These are phyloP conservation scores for Blastobotrys elegans DNA, from an alignment of 1,139 yeast species.

Conservation along the genomic window DNA sequence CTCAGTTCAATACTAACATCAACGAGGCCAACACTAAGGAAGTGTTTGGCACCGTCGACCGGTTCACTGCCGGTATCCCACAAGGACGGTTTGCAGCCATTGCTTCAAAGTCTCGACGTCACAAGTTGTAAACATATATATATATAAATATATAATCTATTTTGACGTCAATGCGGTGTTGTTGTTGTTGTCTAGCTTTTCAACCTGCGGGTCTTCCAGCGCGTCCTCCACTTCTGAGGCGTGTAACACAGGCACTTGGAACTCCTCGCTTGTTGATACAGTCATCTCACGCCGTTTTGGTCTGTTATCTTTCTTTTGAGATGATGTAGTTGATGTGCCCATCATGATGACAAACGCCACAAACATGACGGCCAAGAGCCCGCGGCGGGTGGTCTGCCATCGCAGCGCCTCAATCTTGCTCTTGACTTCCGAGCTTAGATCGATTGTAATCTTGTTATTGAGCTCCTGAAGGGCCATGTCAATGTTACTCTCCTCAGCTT, in stretches of 20 bases:
- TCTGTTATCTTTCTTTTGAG: constrained; percentile 31
- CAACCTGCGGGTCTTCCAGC: constrained; percentile 27
- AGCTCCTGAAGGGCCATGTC: constrained; percentile 76
- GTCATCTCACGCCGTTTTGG: constrained; percentile 29
- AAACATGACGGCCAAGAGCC: constrained; percentile 55
- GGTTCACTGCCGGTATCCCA: constrained; percentile 72
- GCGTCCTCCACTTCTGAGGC: constrained; percentile 27
- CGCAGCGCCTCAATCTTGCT: constrained; percentile 83
- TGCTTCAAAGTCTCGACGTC: constrained; percentile 52
- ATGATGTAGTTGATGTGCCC: constrained; percentile 41
- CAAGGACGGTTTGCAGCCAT: constrained; percentile 60
- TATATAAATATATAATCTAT: background rate
- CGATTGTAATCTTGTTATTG: constrained; percentile 79
- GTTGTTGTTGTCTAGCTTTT: constrained; percentile 13
- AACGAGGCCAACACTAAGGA: constrained; percentile 58
- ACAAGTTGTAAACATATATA: constrained; percentile 44
- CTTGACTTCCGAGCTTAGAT: constrained; percentile 73
- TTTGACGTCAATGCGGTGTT: no score
- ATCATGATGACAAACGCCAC: constrained; percentile 47
- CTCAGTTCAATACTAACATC: constrained; percentile 38
- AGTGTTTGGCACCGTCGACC: constrained; percentile 59
- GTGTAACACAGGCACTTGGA: constrained; percentile 28
- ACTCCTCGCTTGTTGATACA: constrained; percentile 27
- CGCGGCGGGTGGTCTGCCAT: constrained; percentile 92
- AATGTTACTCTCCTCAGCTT: constrained; percentile 65